Conservation (phyloP, 2,329 filamentous ascomycete species). For the Nothophoma quercina region DNA sequence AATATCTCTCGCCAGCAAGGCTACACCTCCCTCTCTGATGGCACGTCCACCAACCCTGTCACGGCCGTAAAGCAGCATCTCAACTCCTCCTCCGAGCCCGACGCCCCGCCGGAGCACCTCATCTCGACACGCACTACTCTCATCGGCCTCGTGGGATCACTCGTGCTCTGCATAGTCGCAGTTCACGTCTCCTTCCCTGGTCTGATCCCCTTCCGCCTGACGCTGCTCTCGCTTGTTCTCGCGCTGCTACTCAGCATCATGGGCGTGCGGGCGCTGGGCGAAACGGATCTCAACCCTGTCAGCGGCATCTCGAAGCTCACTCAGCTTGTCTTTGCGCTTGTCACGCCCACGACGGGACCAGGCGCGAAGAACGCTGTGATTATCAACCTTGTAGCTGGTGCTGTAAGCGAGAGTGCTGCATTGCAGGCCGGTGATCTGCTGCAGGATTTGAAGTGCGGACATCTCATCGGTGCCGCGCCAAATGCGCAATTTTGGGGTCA, state of each 20-base stretch:
- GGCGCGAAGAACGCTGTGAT: slow-evolving; percentile 78
- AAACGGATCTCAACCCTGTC: slow-evolving; percentile 96
- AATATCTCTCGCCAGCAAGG: slow-evolving; percentile 46
- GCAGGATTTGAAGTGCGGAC: slow-evolving; percentile 96
- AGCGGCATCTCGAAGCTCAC: slow-evolving; percentile 97
- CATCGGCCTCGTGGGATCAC: slow-evolving; percentile 77
- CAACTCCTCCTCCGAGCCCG: slow-evolving; percentile 61
- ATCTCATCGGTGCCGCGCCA: slow-evolving; percentile 88
- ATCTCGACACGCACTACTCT: slow-evolving; percentile 75
- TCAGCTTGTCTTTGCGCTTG: slow-evolving; percentile 91
- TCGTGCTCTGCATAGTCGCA: slow-evolving; percentile 79
- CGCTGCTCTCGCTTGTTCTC: slow-evolving; percentile 81
- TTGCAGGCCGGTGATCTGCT: slow-evolving; percentile 95
- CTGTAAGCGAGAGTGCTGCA: slow-evolving; percentile 83
- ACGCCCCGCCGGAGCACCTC: slow-evolving; percentile 84
- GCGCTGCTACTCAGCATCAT: slow-evolving; percentile 72
- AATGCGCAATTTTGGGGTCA: slow-evolving; percentile 98
- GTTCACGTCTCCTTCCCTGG: slow-evolving; percentile 85
- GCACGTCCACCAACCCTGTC: slow-evolving; percentile 29
- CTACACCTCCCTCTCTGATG: slow-evolving; percentile 49
- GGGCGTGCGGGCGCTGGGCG: slow-evolving; percentile 70
- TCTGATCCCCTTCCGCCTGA: slow-evolving; percentile 81
- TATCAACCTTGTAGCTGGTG: slow-evolving; percentile 93
- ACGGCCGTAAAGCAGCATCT: slow-evolving; percentile 42
- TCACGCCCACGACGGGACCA: slow-evolving; percentile 71